Conservation (phyloP, 768 basidiomycete genomes). For the Crassisporium funariophilum region DNA sequence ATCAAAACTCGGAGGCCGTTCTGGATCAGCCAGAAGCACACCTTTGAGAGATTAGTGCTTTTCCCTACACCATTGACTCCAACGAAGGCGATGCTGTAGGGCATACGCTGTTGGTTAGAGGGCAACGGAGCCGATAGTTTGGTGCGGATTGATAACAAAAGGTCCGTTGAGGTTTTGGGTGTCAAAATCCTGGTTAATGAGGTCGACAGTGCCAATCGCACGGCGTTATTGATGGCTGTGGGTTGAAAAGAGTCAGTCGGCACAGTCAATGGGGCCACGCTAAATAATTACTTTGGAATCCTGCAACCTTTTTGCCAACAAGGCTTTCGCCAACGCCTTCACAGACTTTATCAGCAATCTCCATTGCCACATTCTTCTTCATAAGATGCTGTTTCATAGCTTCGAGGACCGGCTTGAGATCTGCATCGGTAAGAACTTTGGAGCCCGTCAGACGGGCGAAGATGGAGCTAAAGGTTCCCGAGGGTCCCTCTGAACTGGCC, state of each 20-base stretch:
- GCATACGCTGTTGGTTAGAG: slow-evolving; percentile 75
- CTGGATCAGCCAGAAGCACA: slow-evolving; percentile 99
- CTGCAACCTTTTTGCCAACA: slow-evolving; percentile 87
- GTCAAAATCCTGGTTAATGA: slow-evolving; percentile 93
- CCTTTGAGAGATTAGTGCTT: slow-evolving; percentile 96
- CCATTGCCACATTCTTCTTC: slow-evolving; percentile 98
- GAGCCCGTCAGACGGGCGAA: slow-evolving; percentile 86
- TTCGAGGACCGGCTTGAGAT: slow-evolving; percentile 84
- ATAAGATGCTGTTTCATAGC: slow-evolving; percentile 98
- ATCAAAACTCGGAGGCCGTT: slow-evolving; percentile 92
- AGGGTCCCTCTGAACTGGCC: slow-evolving; percentile 41
- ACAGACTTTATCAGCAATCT: slow-evolving; percentile 93
- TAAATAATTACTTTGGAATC: slow-evolving; percentile 72
- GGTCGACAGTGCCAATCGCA: slow-evolving; percentile 79
- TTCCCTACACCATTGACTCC: slow-evolving; percentile 99
- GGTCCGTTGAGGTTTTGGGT: slow-evolving; percentile 96
- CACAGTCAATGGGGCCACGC: slow-evolving; percentile 3
- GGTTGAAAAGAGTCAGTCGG: slow-evolving; percentile 11
- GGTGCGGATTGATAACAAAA: slow-evolving; percentile 88
- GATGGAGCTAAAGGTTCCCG: slow-evolving; percentile 72
- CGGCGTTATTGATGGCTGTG: slow-evolving; percentile 81
- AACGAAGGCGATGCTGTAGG: slow-evolving; percentile 94
- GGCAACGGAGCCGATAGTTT: slow-evolving; percentile 78
- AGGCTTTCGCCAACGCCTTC: slow-evolving; percentile 91
- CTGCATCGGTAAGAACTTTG: slow-evolving; percentile 78